These are phyloP conservation scores for Smallanthus sonchifolius DNA, from an alignment of 129 eudicot species.

Conservation along the genomic window DNA sequence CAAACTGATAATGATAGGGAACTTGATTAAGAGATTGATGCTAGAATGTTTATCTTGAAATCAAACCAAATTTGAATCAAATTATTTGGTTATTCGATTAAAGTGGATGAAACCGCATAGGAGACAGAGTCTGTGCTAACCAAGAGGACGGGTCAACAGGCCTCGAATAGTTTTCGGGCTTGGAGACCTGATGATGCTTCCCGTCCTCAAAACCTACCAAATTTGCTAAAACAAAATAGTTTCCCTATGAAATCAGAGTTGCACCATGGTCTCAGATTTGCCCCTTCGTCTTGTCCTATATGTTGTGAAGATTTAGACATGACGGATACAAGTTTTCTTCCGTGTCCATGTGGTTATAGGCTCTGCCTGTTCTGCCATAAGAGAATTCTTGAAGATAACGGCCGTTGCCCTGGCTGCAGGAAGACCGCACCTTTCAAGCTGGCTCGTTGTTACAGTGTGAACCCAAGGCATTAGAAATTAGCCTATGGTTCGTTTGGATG, in stretches of 20 bases:
- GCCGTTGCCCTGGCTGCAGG: constrained; percentile 86
- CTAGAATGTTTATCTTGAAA: no score
- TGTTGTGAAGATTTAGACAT: constrained; percentile 86
- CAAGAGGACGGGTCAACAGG: constrained; percentile 17
- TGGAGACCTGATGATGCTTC: constrained; percentile 85
- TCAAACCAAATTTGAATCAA: no score
- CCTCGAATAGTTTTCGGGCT: constrained; percentile 43
- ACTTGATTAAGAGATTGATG: no score
- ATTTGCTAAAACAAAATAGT: constrained; percentile 56
- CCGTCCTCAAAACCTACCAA: constrained; percentile 75
- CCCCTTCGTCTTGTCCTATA: constrained; percentile 63
- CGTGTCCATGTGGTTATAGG: constrained; percentile 83
- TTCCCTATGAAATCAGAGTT: constrained; percentile 58
- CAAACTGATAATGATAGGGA: no score
- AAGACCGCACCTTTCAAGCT: constrained; percentile 44
- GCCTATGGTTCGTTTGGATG: constrained; percentile 23
- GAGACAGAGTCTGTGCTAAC: constrained; percentile 18
- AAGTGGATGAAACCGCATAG: background rate
- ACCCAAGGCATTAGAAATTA: constrained; percentile 50
- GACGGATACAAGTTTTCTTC: constrained; percentile 82
- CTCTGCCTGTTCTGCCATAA: constrained; percentile 97
- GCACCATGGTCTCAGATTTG: constrained; percentile 40
- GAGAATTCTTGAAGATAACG: constrained; percentile 74
- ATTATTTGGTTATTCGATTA: no score
- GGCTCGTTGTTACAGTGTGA: constrained; percentile 83